Conservation (phyloP, 2,329 filamentous ascomycete genomes). For the Helotiales sp. region DNA sequence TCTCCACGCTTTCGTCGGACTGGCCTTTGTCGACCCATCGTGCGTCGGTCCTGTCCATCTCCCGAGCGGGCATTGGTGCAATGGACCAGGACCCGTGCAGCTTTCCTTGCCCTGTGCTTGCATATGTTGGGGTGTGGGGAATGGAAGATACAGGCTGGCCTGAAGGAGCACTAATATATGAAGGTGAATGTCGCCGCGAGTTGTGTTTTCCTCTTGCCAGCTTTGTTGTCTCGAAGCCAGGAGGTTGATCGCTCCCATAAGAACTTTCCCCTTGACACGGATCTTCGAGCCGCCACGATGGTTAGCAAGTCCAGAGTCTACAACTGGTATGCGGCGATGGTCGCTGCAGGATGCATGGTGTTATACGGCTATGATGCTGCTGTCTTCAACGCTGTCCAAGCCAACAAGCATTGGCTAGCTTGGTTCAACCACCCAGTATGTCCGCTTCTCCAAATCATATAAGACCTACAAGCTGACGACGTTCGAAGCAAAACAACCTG, state of each 20-base stretch:
- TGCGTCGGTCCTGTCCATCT: neutral
- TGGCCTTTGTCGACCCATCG: conserved; percentile 7
- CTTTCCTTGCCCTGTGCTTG: neutral
- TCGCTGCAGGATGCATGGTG: conserved; percentile 44
- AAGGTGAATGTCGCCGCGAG: too few species aligned
- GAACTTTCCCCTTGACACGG: neutral
- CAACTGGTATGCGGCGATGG: conserved; percentile 26
- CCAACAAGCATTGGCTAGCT: conserved; percentile 62
- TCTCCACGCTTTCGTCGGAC: conserved; percentile 7
- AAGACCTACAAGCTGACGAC: conserved; percentile 23
- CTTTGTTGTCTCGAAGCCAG: conserved; percentile 4
- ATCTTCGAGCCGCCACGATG: conserved; percentile 23
- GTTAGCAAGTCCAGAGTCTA: conserved; percentile 17
- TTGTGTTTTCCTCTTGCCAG: neutral
- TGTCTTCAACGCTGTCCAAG: conserved; percentile 72
- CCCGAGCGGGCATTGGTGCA: neutral
- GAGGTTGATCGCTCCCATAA: neutral
- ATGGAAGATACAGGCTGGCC: neutral
- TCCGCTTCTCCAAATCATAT: neutral
- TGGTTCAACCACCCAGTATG: conserved; percentile 52
- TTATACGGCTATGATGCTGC: conserved; percentile 69
- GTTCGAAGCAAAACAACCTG: conserved; percentile 37
- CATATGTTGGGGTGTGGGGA: neutral
- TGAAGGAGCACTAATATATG: too few species aligned
- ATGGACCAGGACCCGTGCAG: neutral